These are phyloP conservation scores for Metschnikowia sp. DNA, from an alignment of 805 yeast species.

Conservation along the genomic window DNA sequence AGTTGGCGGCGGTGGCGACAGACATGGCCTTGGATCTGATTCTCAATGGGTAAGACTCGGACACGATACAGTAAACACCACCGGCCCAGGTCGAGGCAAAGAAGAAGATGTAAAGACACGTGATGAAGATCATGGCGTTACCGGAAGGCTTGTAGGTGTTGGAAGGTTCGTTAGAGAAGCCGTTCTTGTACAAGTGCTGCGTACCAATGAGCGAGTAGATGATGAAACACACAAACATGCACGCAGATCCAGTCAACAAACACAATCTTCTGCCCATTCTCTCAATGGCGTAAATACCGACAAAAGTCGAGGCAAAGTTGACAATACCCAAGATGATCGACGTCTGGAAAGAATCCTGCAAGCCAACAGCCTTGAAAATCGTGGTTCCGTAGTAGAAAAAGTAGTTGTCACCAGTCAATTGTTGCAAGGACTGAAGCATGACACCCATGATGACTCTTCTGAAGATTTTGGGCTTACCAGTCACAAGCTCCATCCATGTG, in stretches of 20 bases:
- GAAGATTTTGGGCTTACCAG: conserved; percentile 62
- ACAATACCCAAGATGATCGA: conserved; percentile 54
- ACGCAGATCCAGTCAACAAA: conserved; percentile 49
- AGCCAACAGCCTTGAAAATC: conserved; percentile 50
- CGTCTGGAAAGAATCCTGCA: conserved; percentile 50
- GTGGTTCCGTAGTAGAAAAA: conserved; percentile 62
- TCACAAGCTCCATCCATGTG: conserved; percentile 58
- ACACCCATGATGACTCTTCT: conserved; percentile 56
- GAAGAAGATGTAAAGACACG: conserved; percentile 61
- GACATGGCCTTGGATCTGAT: conserved; percentile 63
- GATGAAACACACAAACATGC: conserved; percentile 56
- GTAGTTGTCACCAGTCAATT: conserved; percentile 59
- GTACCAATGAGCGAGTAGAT: conserved; percentile 62
- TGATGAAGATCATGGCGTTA: conserved; percentile 57
- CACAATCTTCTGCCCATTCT: conserved; percentile 51
- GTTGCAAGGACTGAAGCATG: conserved; percentile 58
- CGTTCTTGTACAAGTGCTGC: conserved; percentile 40
- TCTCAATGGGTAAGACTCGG: conserved; percentile 67
- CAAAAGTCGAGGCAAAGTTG: conserved; percentile 53
- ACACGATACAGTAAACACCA: conserved; percentile 59
- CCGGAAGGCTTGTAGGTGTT: conserved; percentile 50
- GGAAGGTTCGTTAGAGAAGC: conserved; percentile 21
- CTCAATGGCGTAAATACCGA: conserved; percentile 50
- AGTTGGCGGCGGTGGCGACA: conserved; percentile 60
- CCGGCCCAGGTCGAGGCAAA: conserved; percentile 79